Percentiles rank a stretch among this genome's conserved stretches.
These are phyloP conservation scores for Keithomyces neogunnii DNA, from an alignment of 2,329 filamentous ascomycete species.

Conservation along the genomic window DNA sequence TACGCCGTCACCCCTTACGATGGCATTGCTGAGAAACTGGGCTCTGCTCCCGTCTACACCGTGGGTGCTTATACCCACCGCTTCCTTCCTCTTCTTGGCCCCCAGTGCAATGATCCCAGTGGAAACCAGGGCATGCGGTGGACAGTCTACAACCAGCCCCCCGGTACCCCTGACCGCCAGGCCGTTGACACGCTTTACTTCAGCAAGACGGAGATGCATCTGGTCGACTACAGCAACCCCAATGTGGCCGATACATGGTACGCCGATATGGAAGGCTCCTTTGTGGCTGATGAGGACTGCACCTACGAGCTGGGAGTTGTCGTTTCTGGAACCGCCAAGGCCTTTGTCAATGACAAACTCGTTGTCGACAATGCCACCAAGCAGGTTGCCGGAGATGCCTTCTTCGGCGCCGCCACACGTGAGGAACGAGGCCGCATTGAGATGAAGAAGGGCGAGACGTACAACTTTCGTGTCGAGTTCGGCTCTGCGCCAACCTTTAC, in stretches of 20 bases:
- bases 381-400: constrained; percentile 52
- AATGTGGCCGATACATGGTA: constrained; percentile 49
- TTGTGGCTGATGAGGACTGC: constrained; percentile 51
- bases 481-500: constrained; percentile 50
- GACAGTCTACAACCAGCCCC: constrained; percentile 53
- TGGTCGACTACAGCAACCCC: constrained; percentile 43
- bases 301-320: constrained; percentile 58
- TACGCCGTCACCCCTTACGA: constrained; percentile 66
- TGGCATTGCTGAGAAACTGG: constrained; percentile 52
- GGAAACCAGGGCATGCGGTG: constrained; percentile 52
- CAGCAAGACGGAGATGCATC: constrained; percentile 38
- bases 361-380: constrained; percentile 59
- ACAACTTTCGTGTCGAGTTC: constrained; percentile 52
- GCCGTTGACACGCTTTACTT: constrained; percentile 42
- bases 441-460: constrained; percentile 50
- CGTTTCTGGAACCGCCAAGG: constrained; percentile 56
- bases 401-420: constrained; percentile 55
- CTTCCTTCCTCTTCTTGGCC: constrained; percentile 50
- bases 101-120: constrained; percentile 38
- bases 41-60: constrained; percentile 37
- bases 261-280: constrained; percentile 51
- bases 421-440: constrained; percentile 53
- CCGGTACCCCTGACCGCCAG: constrained; percentile 35
- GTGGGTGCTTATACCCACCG: constrained; percentile 59
- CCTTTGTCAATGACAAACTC: constrained; percentile 53